Percentiles rank a stretch among this genome's conserved stretches.
These are phyloP conservation scores for Zygosaccharomyces lentus DNA, from an alignment of 805 yeast species.

Conservation along the genomic window DNA sequence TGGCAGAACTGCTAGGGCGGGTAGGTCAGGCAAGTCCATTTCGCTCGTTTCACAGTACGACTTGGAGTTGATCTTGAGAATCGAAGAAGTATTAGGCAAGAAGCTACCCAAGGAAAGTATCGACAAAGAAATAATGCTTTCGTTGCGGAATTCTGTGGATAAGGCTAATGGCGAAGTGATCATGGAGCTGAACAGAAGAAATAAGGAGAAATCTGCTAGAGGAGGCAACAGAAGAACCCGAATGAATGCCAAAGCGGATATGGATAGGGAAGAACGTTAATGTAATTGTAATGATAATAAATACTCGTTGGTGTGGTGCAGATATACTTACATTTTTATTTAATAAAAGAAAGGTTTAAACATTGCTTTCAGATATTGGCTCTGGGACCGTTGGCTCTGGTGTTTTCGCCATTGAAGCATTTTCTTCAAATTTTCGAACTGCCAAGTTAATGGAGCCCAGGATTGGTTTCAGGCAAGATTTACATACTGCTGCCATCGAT, in stretches of 20 bases:
- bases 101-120: slow-evolving; percentile 81
- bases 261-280: slow-evolving; percentile 43
- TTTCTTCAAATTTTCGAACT: slow-evolving; percentile 42
- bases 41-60: slow-evolving; percentile 94
- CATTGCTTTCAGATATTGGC: not conserved
- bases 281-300: not conserved
- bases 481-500: slow-evolving; percentile 26
- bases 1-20: slow-evolving; percentile 95
- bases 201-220: slow-evolving; percentile 47
- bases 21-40: slow-evolving; percentile 80
- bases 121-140: slow-evolving; percentile 68
- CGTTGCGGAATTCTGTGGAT: slow-evolving; percentile 82
- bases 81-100: slow-evolving; percentile 81
- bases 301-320: not conserved
- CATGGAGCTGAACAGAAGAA: slow-evolving; percentile 61
- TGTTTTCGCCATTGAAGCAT: not conserved
- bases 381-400: not conserved
- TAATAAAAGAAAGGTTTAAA: not conserved
- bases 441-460: slow-evolving; percentile 45
- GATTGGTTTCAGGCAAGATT: slow-evolving; percentile 42
- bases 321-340: not conserved
- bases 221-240: slow-evolving; percentile 39
- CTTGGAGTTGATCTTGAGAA: slow-evolving; percentile 78
- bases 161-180: slow-evolving; percentile 90
- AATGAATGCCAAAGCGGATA: slow-evolving; percentile 41